Conservation (phyloP, 1,139 yeast genomes). For the Diutina neorugosa region DNA sequence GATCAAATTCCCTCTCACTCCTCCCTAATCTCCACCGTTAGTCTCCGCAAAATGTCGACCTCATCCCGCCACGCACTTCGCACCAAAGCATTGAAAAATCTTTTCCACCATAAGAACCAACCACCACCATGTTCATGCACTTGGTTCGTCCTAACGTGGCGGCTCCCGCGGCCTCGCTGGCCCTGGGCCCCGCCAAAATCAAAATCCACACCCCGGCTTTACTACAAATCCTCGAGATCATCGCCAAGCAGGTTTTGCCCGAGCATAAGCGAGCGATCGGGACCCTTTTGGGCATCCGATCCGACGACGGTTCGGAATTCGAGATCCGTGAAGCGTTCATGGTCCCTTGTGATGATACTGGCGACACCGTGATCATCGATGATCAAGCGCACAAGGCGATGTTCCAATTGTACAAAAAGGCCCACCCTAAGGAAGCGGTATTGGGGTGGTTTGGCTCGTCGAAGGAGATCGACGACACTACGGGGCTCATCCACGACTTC, state of each 20-base stretch:
- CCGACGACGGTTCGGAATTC: constrained; percentile 75
- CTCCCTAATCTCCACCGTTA: too few relatives aligned
- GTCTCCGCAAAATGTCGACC: background rate
- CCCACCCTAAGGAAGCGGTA: constrained; percentile 70
- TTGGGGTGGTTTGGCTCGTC: constrained; percentile 85
- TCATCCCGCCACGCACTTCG: background rate
- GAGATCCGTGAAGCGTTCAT: constrained; percentile 70
- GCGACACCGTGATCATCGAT: constrained; percentile 61
- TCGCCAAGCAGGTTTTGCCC: constrained; percentile 31
- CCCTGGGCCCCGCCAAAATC: constrained; percentile 37
- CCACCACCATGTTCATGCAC: constrained; percentile 22
- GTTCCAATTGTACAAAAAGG: constrained; percentile 63
- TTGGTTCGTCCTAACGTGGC: constrained; percentile 49
- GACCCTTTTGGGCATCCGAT: constrained; percentile 68
- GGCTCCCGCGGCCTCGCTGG: constrained; percentile 40
- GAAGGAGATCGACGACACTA: constrained; percentile 50
- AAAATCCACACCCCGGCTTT: constrained; percentile 59
- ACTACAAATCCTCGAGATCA: constrained; percentile 49
- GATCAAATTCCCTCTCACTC: too few relatives aligned
- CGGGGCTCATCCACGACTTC: constrained; percentile 79
- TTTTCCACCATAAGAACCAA: constrained; percentile 10
- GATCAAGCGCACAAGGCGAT: constrained; percentile 63
- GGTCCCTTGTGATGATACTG: constrained; percentile 76
- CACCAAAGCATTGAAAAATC: constrained; percentile 1
- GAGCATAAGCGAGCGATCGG: constrained; percentile 60